Conservation (phyloP, 768 basidiomycete genomes). For the Auriscalpium microsporum region DNA sequence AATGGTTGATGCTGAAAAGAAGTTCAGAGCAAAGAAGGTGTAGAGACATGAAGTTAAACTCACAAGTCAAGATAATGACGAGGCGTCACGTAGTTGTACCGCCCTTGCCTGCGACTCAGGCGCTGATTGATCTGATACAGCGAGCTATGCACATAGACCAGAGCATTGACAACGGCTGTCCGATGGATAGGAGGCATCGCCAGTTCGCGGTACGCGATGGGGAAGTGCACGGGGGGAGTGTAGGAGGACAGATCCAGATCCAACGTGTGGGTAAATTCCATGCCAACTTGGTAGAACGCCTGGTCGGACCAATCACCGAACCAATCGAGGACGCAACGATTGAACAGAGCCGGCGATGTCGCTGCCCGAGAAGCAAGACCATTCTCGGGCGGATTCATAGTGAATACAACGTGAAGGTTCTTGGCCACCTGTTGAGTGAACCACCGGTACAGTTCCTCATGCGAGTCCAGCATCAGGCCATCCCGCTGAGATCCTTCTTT, state of each 20-base stretch:
- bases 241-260: conserved; percentile 87
- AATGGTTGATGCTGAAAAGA: conserved; percentile 80
- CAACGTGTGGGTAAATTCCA: conserved; percentile 91
- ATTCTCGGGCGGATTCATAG: conserved; percentile 97
- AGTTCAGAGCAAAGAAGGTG: conserved; percentile 2
- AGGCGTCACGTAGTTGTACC: conserved; percentile 94
- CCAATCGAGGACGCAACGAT: conserved; percentile 99
- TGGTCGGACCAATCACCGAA: conserved; percentile 99
- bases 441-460: conserved; percentile 96
- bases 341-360: conserved; percentile 96
- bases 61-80: conserved; percentile 98
- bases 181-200: conserved; percentile 85
- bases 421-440: conserved; percentile 98
- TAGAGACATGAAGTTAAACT: conserved; percentile 27
- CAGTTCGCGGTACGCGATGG: conserved; percentile 78
- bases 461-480: conserved; percentile 95
- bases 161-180: conserved; percentile 83
- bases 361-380: conserved; percentile 93
- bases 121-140: conserved; percentile 84
- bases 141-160: conserved; percentile 87
- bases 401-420: conserved; percentile 97
- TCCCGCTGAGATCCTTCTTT: conserved; percentile 99
- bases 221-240: conserved; percentile 74
- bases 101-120: conserved; percentile 87
- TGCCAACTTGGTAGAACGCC: conserved; percentile 95